These are phyloP conservation scores for Ustilago bromivora DNA, from an alignment of 1,284 basidiomycete genomes.

Conservation along the genomic window DNA sequence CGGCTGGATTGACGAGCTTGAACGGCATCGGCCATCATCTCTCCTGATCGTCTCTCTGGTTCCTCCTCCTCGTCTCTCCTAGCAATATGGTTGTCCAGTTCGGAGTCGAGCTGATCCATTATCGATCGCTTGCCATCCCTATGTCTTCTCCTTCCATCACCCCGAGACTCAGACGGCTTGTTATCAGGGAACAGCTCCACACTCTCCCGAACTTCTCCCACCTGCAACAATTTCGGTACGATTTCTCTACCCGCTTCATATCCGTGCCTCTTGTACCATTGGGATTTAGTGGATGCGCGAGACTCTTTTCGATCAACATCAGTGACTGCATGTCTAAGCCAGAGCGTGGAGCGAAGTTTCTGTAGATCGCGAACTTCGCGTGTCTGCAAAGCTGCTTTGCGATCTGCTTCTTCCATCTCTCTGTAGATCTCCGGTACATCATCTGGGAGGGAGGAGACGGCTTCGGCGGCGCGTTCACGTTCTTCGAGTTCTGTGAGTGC, in stretches of 20 bases:
- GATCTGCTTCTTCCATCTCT: conserved; percentile 65
- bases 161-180: conserved; percentile 13
- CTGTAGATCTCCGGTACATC: conserved; percentile 66
- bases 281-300: conserved; percentile 46
- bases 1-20: conserved; percentile 10
- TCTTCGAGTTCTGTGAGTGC: conserved; percentile 24
- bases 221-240: conserved; percentile 60
- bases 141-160: not conserved
- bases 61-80: conserved; percentile 15
- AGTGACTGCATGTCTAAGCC: conserved; percentile 58
- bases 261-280: conserved; percentile 68
- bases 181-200: conserved; percentile 52
- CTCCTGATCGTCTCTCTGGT: conserved; percentile 24
- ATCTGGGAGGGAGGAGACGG: conserved; percentile 42
- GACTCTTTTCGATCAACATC: conserved; percentile 60
- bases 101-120: conserved; percentile 45
- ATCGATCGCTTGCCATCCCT: conserved; percentile 7
- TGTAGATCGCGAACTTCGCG: conserved; percentile 33
- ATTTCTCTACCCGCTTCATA: conserved; percentile 65
- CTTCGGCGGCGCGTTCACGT: conserved; percentile 1
- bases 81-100: conserved; percentile 36
- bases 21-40: conserved; percentile 46
- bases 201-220: conserved; percentile 51
- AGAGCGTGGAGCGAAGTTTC: conserved; percentile 50
- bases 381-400: conserved; percentile 14